These are phyloP conservation scores for Lanmaoa pseudosensibilis DNA, from an alignment of 768 basidiomycete genomes.

Conservation along the genomic window DNA sequence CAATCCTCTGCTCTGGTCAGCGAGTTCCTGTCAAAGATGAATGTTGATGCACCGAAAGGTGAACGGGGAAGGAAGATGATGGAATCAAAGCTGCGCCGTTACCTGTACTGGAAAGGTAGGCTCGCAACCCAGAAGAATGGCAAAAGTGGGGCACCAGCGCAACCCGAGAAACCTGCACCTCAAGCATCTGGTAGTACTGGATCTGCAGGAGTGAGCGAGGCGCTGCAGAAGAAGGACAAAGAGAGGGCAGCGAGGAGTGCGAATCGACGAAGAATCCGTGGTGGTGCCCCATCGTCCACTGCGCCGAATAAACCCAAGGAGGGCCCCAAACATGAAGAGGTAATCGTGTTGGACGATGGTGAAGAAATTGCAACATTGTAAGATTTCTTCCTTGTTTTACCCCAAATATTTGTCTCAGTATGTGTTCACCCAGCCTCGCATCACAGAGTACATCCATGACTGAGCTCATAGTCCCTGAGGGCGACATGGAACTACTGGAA, in stretches of 20 bases:
- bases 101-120: slow-evolving; percentile 81
- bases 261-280: slow-evolving; percentile 73
- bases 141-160: slow-evolving; percentile 3
- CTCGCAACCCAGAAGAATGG: slow-evolving; percentile 27
- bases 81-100: slow-evolving; percentile 66
- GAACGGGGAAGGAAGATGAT: slow-evolving; percentile 75
- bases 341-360: slow-evolving; percentile 20
- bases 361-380: slow-evolving; percentile 60
- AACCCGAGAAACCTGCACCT: slow-evolving; percentile 8
- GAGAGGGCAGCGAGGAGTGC: slow-evolving; percentile 57
- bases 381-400: slow-evolving; percentile 25
- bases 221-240: slow-evolving; percentile 73
- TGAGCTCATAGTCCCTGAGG: slow-evolving; percentile 18
- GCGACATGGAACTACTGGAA: slow-evolving; percentile 26
- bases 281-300: slow-evolving; percentile 51
- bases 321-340: slow-evolving; percentile 6
- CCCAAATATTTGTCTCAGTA: background rate
- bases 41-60: slow-evolving; percentile 56
- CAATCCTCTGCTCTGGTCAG: slow-evolving; percentile 71
- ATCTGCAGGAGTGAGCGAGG: slow-evolving; percentile 55
- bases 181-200: slow-evolving; percentile 13
- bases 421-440: slow-evolving; percentile 16
- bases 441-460: slow-evolving; percentile 14
- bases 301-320: slow-evolving; percentile 11
- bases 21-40: slow-evolving; percentile 72